A percentile compares a stretch with the other conserved stretches of the same genome.
phyloP scores from a whole-genome alignment of 371 early-diverging fungal genomes.

The Mucor sp. region DNA sequence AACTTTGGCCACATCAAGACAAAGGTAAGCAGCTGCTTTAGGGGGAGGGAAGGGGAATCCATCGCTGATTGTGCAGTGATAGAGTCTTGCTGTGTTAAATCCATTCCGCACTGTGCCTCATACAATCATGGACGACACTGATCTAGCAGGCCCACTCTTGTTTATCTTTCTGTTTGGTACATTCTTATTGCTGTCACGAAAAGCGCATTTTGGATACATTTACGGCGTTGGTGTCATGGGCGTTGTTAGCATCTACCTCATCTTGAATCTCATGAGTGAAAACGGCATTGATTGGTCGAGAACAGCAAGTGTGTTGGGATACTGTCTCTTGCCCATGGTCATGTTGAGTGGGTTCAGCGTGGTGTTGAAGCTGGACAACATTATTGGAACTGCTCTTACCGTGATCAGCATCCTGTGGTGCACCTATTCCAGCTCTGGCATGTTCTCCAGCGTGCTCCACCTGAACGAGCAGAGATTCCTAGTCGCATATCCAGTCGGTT shows the following conservation, averaged over 20 bases:
- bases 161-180: slow-evolving; percentile 91
- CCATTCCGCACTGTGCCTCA: slow-evolving; percentile 87
- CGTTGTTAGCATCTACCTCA: slow-evolving; percentile 81
- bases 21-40: slow-evolving; percentile 42
- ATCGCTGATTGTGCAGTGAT: background rate
- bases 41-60: too few relatives aligned
- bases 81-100: slow-evolving; percentile 88
- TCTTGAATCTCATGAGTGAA: slow-evolving; percentile 94
- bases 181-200: slow-evolving; percentile 84
- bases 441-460: slow-evolving; percentile 93
- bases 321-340: slow-evolving; percentile 95
- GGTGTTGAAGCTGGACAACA: slow-evolving; percentile 50
- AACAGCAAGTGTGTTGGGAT: slow-evolving; percentile 95
- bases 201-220: slow-evolving; percentile 96
- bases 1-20: slow-evolving; percentile 88
- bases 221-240: slow-evolving; percentile 95
- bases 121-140: slow-evolving; percentile 93
- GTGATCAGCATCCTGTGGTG: slow-evolving; percentile 88
- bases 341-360: slow-evolving; percentile 72
- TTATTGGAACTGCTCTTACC: slow-evolving; percentile 61
- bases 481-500: slow-evolving; percentile 94
- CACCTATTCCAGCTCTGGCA: slow-evolving; percentile 90
- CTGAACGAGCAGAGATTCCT: slow-evolving; percentile 93
- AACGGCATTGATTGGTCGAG: slow-evolving; percentile 84
- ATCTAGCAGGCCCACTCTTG: slow-evolving; percentile 92